Evolutionary conservation across 2,329 filamentous ascomycete genomes (phyloP).

Genomic region (Byssoonygena ceratinophila): DNA sequence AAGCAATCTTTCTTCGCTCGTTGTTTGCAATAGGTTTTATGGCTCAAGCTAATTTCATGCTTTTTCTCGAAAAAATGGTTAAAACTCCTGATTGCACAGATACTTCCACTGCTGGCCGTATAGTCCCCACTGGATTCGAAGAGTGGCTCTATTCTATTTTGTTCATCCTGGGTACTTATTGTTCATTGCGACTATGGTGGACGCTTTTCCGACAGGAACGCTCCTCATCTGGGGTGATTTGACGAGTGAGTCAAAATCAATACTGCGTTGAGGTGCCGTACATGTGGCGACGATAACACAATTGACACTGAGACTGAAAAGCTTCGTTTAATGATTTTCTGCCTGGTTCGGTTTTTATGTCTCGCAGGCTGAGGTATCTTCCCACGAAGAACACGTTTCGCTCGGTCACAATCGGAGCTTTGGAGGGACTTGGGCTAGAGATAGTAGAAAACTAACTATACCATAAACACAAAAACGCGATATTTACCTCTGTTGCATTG

Average conservation of each 20-base stretch:
- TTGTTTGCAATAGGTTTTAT: not conserved
- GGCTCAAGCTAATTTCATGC: not conserved
- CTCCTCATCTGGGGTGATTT: no score
- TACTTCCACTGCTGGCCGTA: not conserved
- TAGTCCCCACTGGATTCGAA: not conserved
- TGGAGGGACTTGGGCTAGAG: not conserved
- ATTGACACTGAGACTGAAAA: no score
- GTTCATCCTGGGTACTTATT: not conserved
- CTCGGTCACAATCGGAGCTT: no score
- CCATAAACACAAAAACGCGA: not conserved
- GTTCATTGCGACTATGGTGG: not conserved
- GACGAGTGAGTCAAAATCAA: no score
- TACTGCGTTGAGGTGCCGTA: not conserved
- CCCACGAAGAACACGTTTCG: no score
- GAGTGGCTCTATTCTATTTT: not conserved
- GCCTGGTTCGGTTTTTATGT: no score
- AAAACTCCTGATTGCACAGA: not conserved
- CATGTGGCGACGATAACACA: no score
- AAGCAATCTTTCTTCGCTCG: not conserved
- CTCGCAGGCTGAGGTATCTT: no score
- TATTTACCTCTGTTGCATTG: conserved; percentile 1
- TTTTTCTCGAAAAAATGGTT: not conserved
- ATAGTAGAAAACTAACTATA: not conserved
- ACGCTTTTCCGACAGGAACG: no score
- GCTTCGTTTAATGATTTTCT: no score